These are phyloP conservation scores for Pterocarpus macrocarpus DNA, from an alignment of 306 rosid species.

Conservation along the genomic window DNA sequence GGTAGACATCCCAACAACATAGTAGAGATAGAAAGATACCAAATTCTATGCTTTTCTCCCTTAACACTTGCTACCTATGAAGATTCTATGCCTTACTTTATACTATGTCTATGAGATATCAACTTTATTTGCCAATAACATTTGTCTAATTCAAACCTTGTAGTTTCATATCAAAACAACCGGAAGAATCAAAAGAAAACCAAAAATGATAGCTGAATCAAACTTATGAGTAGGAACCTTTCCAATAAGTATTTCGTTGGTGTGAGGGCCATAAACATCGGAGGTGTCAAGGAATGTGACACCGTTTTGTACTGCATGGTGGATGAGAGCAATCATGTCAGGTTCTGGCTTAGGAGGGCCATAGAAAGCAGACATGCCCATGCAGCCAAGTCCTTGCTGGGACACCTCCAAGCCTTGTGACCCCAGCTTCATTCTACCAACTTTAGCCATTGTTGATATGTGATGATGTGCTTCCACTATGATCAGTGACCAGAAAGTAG, in stretches of 20 bases:
- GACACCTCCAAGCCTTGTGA: constrained; percentile 73
- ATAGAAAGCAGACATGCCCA: constrained; percentile 9
- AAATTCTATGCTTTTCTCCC: too few relatives aligned
- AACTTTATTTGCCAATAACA: too few relatives aligned
- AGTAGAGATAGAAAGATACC: not conserved
- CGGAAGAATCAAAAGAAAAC: too few relatives aligned
- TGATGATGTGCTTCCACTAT: not conserved
- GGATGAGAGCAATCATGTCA: constrained; percentile 36
- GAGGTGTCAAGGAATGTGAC: constrained; percentile 56
- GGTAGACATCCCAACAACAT: not conserved
- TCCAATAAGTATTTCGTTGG: constrained; percentile 62
- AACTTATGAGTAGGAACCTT: constrained; percentile 34
- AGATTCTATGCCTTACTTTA: too few relatives aligned
- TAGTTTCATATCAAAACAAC: too few relatives aligned
- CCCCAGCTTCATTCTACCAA: constrained; percentile 71
- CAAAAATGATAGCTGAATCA: too few relatives aligned
- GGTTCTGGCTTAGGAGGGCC: constrained; percentile 71
- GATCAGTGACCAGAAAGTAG: not conserved
- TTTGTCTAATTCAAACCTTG: too few relatives aligned
- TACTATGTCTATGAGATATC: too few relatives aligned
- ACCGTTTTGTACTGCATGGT: too few relatives aligned
- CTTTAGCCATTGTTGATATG: constrained; percentile 46
- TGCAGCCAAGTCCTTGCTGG: constrained; percentile 44
- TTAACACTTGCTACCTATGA: too few relatives aligned
- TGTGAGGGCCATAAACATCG: constrained; percentile 59